A percentile compares a stretch with the other conserved stretches of the same genome.
phyloP scores from a whole-genome alignment of 2,329 filamentous ascomycete genomes.

The Periconia digitata region DNA sequence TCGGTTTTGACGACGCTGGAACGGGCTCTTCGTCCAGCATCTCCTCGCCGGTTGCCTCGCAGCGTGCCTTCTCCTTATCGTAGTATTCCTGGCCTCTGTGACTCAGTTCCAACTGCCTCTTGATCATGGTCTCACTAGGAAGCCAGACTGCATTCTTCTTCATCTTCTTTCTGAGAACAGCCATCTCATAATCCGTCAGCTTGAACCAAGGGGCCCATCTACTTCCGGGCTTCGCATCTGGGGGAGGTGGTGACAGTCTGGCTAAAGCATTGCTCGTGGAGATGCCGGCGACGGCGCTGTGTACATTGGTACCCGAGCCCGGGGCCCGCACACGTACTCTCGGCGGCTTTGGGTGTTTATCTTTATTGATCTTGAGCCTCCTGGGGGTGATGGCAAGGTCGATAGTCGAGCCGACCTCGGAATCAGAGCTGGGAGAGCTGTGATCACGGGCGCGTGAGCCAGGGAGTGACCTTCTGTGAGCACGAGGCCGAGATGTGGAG shows the following conservation, averaged over 20 bases:
- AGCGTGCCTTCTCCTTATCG: conserved; percentile 58
- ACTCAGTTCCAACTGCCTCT: conserved; percentile 71
- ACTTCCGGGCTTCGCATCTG: conserved; percentile 61
- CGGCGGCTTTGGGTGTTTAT: conserved; percentile 37
- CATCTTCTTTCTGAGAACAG: conserved; percentile 77
- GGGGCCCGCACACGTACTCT: conserved; percentile 48
- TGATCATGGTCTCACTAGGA: conserved; percentile 83
- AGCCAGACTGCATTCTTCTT: conserved; percentile 90
- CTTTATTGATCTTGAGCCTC: conserved; percentile 34
- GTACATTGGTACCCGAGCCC: conserved; percentile 56
- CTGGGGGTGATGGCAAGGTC: conserved; percentile 16
- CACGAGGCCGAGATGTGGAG: conserved; percentile 20
- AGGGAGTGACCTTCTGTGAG: conserved; percentile 24
- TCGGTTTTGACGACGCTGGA: conserved; percentile 8
- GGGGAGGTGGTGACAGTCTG: conserved; percentile 60
- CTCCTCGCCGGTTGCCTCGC: conserved; percentile 62
- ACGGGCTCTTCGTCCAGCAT: conserved; percentile 61
- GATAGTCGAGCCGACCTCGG: conserved; percentile 20
- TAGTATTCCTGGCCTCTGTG: conserved; percentile 57
- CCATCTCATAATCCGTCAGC: conserved; percentile 69
- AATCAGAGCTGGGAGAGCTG: conserved; percentile 19
- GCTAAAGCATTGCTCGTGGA: conserved; percentile 65
- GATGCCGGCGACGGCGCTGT: conserved; percentile 57
- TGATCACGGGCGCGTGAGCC: conserved; percentile 15
- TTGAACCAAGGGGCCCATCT: conserved; percentile 65